Base-by-base conservation (phyloP, 1,139 yeast genomes). In the Kodamaea anthophila region DNA sequence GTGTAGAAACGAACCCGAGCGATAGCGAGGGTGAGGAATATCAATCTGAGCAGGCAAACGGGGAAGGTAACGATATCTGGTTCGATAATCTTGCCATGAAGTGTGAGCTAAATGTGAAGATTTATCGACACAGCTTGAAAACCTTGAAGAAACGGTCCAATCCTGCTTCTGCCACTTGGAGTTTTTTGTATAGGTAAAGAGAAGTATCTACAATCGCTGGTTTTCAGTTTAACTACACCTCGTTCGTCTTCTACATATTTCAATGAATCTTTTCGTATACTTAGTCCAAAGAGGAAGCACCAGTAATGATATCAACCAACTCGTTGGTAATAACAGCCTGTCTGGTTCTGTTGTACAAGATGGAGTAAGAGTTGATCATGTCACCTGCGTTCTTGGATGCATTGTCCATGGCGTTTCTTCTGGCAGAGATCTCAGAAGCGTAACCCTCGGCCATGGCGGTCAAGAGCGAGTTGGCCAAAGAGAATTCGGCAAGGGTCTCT, bases 341-440 rank as follows among this genome's bases (percentile, higher is more conserved):
- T 82, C 98, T 88, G 60, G 97, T 85, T 79, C 98, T 88, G 88
- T 91, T 91, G 72, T 91, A 91, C 65, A 88, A 78, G 64, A 91
- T 91, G 47, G 97, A 81, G 82, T 85, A 88, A 58, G 76, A 80
- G 70, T 76, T 80, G 59, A 91, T 91, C 98, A 91, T 91, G 53
- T 91, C 98, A 69, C 95, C 95, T 43, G 98, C 98, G 61, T 88
- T 91, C 94, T 91, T 91, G 51, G 97, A 87, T 43, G 98, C 98
- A 59, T 88, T 91, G 68, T 91, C 98, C 98, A 91, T 91, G 52
- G 98, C 98, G 62, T 87, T 88, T 80, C 98, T 88, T 79, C 98
- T 87, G 41, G 98, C 96, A 46, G 94, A 83, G 50, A 88, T 74
- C 74, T 91, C 98, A 36, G 97, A 85, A 43, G 98, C 97, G 64